A percentile compares a stretch with the other conserved stretches of the same genome.
These are phyloP conservation scores for Mesembryanthemum crystallinum DNA, from an alignment of 148 eudicot species.

Conservation along the genomic window DNA sequence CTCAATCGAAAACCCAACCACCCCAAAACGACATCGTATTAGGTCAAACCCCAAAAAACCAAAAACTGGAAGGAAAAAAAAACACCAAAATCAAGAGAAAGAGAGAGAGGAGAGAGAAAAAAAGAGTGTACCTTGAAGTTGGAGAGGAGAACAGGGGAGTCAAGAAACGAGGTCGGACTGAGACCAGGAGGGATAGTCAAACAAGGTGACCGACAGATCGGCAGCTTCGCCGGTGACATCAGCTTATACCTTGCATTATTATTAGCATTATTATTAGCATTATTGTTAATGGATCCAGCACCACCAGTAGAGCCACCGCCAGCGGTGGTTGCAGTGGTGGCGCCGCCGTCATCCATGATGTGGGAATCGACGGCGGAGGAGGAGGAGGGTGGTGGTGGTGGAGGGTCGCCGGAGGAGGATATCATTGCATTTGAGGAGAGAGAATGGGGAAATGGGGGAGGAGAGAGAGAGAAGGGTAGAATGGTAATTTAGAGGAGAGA, in stretches of 20 bases:
- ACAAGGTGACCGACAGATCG: conserved; percentile 74
- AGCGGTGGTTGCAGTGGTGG: conserved; percentile 12
- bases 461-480: conserved; percentile 20
- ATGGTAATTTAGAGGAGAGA: conserved; percentile 22
- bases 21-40: conserved; percentile 1
- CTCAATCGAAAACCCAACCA: background rate
- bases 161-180: conserved; percentile 91
- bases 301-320: conserved; percentile 17
- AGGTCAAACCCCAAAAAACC: background rate
- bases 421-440: conserved; percentile 11
- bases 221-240: conserved; percentile 90
- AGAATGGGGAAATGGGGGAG: background rate
- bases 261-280: background rate
- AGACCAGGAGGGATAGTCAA: conserved; percentile 78
- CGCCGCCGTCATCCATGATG: conserved; percentile 20
- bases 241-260: conserved; percentile 63
- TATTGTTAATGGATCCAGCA: conserved; percentile 11
- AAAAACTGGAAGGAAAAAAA: background rate
- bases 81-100: no score
- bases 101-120: background rate
- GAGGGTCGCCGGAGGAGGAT: background rate
- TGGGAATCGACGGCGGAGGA: background rate
- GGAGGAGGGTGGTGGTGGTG: background rate
- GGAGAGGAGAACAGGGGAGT: conserved; percentile 90
- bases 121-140: conserved; percentile 63